Evolutionary conservation across 2,329 filamentous ascomycete genomes (phyloP).

Genomic region (Fusarium paranaense): DNA sequence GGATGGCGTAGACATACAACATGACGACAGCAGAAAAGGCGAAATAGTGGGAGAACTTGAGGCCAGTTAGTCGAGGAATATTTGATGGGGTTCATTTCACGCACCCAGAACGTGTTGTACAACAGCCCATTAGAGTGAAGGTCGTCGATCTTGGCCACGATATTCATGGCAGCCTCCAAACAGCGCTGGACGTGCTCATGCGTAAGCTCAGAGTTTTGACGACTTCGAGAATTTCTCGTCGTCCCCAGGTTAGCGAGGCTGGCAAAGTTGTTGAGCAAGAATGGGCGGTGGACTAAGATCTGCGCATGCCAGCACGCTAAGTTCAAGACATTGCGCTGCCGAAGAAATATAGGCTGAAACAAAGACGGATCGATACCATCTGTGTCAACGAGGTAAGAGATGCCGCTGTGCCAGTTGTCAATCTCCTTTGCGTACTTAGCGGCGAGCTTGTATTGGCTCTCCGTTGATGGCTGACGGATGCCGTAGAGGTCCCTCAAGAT

Average conservation of each 20-base stretch:
- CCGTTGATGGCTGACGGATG: slow-evolving; percentile 46
- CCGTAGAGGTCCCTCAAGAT: slow-evolving; percentile 52
- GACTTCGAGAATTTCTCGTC: slow-evolving; percentile 29
- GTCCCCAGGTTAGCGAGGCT: slow-evolving; percentile 18
- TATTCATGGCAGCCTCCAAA: slow-evolving; percentile 55
- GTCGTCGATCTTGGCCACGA: slow-evolving; percentile 52
- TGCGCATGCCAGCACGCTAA: slow-evolving; percentile 57
- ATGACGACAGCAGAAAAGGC: slow-evolving; percentile 59
- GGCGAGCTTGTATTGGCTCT: slow-evolving; percentile 43
- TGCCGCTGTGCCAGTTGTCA: slow-evolving; percentile 48
- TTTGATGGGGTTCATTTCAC: neutral
- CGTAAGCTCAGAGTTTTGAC: slow-evolving; percentile 34
- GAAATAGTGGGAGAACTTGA: slow-evolving; percentile 55
- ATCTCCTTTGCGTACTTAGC: slow-evolving; percentile 47
- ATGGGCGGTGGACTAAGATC: slow-evolving; percentile 55
- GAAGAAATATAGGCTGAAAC: slow-evolving; percentile 53
- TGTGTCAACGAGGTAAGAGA: slow-evolving; percentile 53
- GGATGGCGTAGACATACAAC: slow-evolving; percentile 58
- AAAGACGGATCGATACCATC: slow-evolving; percentile 49
- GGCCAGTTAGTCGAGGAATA: slow-evolving; percentile 49
- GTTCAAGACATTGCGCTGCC: slow-evolving; percentile 55
- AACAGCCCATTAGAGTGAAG: slow-evolving; percentile 11
- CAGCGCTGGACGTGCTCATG: slow-evolving; percentile 45
- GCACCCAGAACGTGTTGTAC: slow-evolving; percentile 21
- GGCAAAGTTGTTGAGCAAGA: slow-evolving; percentile 51